Evolutionary conservation across 1,284 basidiomycete genomes (phyloP), one percentile per base, ranked within the genome.

Genomic region (Rhodotorula sp.): DNA sequence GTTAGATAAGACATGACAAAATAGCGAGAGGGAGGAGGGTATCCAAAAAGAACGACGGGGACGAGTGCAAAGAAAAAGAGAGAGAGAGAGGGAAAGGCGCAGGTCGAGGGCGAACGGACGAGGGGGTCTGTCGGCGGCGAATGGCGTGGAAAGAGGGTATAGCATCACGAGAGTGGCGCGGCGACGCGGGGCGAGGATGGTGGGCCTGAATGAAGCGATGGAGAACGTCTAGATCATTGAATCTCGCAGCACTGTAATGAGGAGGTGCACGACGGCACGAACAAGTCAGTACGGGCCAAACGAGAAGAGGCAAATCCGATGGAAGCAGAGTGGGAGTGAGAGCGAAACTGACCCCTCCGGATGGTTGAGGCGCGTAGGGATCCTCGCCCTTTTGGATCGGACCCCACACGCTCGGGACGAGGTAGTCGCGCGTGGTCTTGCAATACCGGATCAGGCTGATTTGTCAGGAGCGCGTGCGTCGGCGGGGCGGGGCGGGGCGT

Each of bases 391-490:
- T 94, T 79, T 86, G 87, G 45, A 93, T 87, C 26, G 91, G 89
- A n/a, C 95, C 94, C 95, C 95, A 96, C 55, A 95, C 89, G 46
- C 89, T 91, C 6, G 93, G 91, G 57, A 92, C 86, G 72, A 95
- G 86, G 77, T 89, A 91, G 82, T 96, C 94, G 78, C 88, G 89
- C 46, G 92, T 95, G 42, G 86, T 88, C 82, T 91, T 91, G 85
- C 91, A 93, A 81, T 91, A 95, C 66, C 89, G 88, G 79, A 97
- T 95, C 72, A 98, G 82, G 79, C 95, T 91, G 81, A 46, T 29
- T 26, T 6, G 44, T 8, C 1, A 26, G 37, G 14, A 6, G 45
- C 49, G 6, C 4, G 62, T 20, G 7, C 12, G 49, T 49, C 22
- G 18, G 63, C n/a, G 46, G 33, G 30, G 12, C 3, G 12, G 51